Conservation (phyloP, 2,329 filamentous ascomycete genomes). For the Fusarium napiforme region DNA sequence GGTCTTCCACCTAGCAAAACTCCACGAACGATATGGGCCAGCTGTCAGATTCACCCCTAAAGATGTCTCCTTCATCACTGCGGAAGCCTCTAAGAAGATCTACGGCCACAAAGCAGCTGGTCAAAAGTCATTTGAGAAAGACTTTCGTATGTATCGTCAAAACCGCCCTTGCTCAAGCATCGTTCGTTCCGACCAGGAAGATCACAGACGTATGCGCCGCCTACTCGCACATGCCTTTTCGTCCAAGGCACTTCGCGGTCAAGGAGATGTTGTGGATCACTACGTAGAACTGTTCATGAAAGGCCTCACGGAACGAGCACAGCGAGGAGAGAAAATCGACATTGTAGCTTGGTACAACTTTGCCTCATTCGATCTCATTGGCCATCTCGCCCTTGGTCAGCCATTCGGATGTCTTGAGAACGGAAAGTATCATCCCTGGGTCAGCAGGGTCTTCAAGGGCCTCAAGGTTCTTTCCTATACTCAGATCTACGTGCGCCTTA, state of each 20-base stretch:
- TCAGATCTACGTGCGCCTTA: background rate
- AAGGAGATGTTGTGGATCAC: background rate
- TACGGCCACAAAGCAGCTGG: background rate
- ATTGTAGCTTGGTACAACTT: slow-evolving; percentile 18
- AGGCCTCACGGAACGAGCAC: background rate
- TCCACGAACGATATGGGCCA: slow-evolving; percentile 5
- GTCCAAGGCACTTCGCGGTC: background rate
- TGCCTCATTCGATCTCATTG: slow-evolving; percentile 4
- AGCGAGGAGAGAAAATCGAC: background rate
- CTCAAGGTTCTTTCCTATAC: background rate
- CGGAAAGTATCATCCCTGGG: slow-evolving; percentile 11
- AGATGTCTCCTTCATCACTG: slow-evolving; percentile 15
- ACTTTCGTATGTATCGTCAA: slow-evolving; percentile 1
- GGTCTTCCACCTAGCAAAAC: background rate
- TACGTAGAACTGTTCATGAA: background rate
- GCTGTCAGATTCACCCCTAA: background rate
- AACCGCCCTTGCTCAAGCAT: background rate
- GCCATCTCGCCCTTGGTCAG: background rate
- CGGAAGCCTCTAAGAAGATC: background rate
- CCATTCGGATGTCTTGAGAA: slow-evolving; percentile 7
- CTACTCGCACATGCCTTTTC: slow-evolving; percentile 13
- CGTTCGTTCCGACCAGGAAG: background rate
- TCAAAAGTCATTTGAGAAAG: background rate
- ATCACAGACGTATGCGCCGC: slow-evolving; percentile 8
- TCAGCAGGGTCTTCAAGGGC: background rate